Evolutionary conservation across 805 yeast genomes (phyloP), one percentile per base, ranked within the genome.

Genomic region (Debaryomyces prosopidis): DNA sequence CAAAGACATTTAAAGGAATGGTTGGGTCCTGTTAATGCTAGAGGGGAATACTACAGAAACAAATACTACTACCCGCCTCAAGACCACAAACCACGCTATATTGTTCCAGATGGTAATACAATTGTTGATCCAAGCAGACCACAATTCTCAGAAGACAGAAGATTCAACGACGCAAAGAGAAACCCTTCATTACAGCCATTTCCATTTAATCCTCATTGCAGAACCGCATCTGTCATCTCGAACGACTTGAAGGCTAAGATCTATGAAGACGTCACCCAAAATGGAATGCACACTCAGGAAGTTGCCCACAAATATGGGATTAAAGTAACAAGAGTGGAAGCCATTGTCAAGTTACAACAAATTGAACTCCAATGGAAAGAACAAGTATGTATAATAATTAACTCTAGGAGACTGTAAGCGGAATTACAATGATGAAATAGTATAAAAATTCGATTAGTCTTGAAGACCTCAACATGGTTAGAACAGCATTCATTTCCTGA

Each of bases 281-380:
- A 80, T 26, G 79, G 81, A 36, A 57, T 76, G 40, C 76, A 85
- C 36, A 68, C 84, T 17, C 92, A 87, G 62, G 85, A 82, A 52
- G 82, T 88, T 38, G 91, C 97, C 9, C 80, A 84, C 51, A 80
- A 80, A 58, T 84, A 82, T 59, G 92, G 95, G 3, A 72, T 92
- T 52, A 87, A 89, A 60, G 80, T 90, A 49, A 87, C 90, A 43
- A 81, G 98, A 63, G 75, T 94, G 16, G 96, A 91, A 60, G 98
- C 97, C n/a, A 76, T 92, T 46, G 69, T 87, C 19, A 82, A 79
- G 62, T 76, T 92, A 51, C 73, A 79, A 49, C 72, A 71, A 26
- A 76, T 91, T 42, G 95, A 92, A 66, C 66, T 78, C 50, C 67
- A 76, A 44, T 80, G 85, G 84, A 73, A 66, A 41, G 66, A 74